Evolutionary conservation across 1,284 basidiomycete species (phyloP).

Genomic region (Pseudozyma thailandica): DNA sequence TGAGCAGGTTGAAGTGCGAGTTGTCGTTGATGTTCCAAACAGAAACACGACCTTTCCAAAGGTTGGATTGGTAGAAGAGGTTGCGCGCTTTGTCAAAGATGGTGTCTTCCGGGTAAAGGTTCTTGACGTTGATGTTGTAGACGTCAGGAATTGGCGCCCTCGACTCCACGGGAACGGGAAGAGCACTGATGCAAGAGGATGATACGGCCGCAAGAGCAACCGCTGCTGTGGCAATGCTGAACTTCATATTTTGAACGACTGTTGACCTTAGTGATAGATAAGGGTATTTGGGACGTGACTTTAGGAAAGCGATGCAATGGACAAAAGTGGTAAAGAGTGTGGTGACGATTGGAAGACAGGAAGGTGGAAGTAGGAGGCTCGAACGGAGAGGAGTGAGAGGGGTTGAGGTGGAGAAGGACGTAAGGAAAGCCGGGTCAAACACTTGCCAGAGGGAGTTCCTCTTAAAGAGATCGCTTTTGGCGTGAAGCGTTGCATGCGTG

Average conservation of each 20-base stretch:
- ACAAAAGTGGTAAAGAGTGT: neutral
- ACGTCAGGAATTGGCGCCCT: conserved; percentile 42
- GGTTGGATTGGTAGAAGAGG: conserved; percentile 64
- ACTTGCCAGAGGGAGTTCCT: neutral
- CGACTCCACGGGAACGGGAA: conserved; percentile 7
- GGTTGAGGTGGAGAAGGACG: neutral
- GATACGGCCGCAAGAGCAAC: conserved; percentile 18
- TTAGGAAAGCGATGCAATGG: neutral
- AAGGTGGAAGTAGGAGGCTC: neutral
- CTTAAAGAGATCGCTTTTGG: no score
- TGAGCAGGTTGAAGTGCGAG: conserved; percentile 55
- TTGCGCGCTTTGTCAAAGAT: conserved; percentile 55
- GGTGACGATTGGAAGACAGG: neutral
- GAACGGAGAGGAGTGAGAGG: neutral
- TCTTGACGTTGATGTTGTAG: conserved; percentile 55
- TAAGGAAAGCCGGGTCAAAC: neutral
- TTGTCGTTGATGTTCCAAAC: conserved; percentile 43
- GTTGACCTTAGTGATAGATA: neutral
- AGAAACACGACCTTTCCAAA: conserved; percentile 59
- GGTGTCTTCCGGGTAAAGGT: conserved; percentile 62
- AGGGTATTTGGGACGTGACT: neutral
- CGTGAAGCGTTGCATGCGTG: neutral
- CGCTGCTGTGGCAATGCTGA: conserved; percentile 14
- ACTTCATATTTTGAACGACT: conserved; percentile 18
- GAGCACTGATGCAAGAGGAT: conserved; percentile 6